Evolutionary conservation across 1,139 yeast species (phyloP).

Genomic region (Candida neerlandica): DNA sequence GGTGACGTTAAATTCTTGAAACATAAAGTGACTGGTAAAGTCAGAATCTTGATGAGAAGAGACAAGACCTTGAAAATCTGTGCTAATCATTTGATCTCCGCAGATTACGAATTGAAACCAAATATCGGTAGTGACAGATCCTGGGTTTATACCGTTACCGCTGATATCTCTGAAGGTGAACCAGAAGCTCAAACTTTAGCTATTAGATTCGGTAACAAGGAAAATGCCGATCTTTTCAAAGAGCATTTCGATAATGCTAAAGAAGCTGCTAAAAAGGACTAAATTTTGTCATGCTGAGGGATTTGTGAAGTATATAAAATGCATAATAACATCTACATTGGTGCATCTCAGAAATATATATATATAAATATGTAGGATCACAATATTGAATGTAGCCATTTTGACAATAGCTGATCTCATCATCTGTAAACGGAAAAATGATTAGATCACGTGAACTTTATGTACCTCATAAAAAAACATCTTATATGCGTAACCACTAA

Average conservation of each 20-base stretch:
- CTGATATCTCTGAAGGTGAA: constrained; percentile 93
- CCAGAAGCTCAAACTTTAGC: constrained; percentile 97
- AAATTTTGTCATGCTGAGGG: neutral
- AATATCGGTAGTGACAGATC: constrained; percentile 97
- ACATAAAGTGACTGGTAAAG: constrained; percentile 82
- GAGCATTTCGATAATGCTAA: constrained; percentile 71
- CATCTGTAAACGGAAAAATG: neutral
- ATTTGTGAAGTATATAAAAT: neutral
- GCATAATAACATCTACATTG: too few relatives aligned
- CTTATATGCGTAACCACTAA: neutral
- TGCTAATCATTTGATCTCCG: constrained; percentile 90
- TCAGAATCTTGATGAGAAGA: constrained; percentile 95
- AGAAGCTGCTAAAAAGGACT: constrained; percentile 13
- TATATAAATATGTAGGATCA: neutral
- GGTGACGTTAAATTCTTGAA: constrained; percentile 96
- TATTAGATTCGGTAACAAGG: constrained; percentile 94
- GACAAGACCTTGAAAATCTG: constrained; percentile 97
- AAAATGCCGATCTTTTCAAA: constrained; percentile 95
- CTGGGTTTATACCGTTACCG: constrained; percentile 96
- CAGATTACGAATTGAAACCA: constrained; percentile 85
- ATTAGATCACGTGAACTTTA: neutral
- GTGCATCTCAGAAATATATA: too few relatives aligned
- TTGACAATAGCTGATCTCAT: neutral
- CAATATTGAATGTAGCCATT: neutral
- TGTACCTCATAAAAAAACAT: neutral